Evolutionary conservation across 345 rosid species (phyloP), one percentile per base, ranked within the genome.

Genomic region (Eucalyptus lansdowneana): DNA sequence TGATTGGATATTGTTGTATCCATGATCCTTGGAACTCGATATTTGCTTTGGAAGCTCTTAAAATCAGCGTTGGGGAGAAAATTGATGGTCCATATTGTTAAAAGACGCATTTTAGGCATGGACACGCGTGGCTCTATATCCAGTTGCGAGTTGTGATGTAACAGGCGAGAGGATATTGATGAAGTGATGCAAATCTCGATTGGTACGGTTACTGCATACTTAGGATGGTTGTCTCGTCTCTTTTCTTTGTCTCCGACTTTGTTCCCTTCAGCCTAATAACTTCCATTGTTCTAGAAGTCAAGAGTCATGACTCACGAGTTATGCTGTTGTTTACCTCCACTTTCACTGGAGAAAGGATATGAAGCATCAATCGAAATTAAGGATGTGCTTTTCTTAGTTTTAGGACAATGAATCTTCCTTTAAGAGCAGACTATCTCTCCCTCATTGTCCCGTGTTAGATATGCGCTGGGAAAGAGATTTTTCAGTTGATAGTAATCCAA

Each of bases 61-160:
- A 24, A 76, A 76, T 37, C 83, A 37, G 15, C 83, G 2, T 76
- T 76, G 2, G 27, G 9, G 5, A 37, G 47, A 21, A 37, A 76
- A 19, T 4, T 19, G 15, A 37, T 21, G 1, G 83, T 76, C 14
- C 31, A 62, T 13, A 6, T 62, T 29, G 69, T 29, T 29, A 62
- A 29, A 62, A 13, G 8, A 0, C 4, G 3, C 69, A 29, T 14
- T 62, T 9, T 76, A 6, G 83, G 14, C 7, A 11, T 76, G 83
- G 15, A 21, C 15, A 1, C 0, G 0, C 11, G 9, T 37, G 45
- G 83, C 6, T 19, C 45, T 37, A 11, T 76, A 76, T 76, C 0
- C 0, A 0, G 47, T 76, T 11, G 83, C 47, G 2, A 37, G 83
- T 40, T 34, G 47, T 76, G 83, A 76, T 37, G 14, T 21, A 3